These are phyloP conservation scores for Hysterangium stoloniferum DNA, from an alignment of 768 basidiomycete genomes.

Conservation along the genomic window DNA sequence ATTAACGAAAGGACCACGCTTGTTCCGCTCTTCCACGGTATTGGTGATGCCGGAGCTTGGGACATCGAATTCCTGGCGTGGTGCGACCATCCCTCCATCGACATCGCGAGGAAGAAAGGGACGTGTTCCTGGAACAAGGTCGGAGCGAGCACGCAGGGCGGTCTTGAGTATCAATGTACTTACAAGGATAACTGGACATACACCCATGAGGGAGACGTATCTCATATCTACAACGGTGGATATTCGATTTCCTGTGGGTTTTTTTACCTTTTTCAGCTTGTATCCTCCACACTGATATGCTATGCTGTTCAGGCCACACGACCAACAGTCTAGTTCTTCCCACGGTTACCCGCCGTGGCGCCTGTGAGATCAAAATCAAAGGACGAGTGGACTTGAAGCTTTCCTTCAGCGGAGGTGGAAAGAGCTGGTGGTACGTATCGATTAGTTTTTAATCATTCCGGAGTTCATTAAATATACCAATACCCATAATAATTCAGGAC, in stretches of 20 bases:
- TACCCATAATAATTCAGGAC: conserved; percentile 14
- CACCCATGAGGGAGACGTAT: conserved; percentile 16
- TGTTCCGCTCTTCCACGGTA: conserved; percentile 18
- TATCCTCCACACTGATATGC: not conserved
- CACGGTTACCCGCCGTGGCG: conserved; percentile 17
- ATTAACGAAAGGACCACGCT: conserved; percentile 24
- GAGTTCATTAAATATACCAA: not conserved
- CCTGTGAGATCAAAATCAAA: conserved; percentile 20
- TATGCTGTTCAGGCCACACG: no score
- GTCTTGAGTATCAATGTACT: conserved; percentile 20
- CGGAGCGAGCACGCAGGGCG: not conserved
- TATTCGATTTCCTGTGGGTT: conserved; percentile 7
- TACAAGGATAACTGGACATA: conserved; percentile 22
- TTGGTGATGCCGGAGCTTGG: conserved; percentile 15
- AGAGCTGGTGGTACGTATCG: conserved; percentile 15
- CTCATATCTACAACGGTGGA: conserved; percentile 3
- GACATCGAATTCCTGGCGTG: conserved; percentile 19
- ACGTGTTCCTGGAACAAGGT: conserved; percentile 16
- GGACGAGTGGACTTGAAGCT: conserved; percentile 21
- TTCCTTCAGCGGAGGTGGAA: conserved; percentile 13
- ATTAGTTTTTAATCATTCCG: no score
- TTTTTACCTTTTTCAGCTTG: no score
- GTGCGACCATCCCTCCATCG: no score
- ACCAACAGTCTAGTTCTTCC: conserved; percentile 23
- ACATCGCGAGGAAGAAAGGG: no score